phyloP scores from a whole-genome alignment of 768 basidiomycete species.

The Lactifluus volemus region DNA sequence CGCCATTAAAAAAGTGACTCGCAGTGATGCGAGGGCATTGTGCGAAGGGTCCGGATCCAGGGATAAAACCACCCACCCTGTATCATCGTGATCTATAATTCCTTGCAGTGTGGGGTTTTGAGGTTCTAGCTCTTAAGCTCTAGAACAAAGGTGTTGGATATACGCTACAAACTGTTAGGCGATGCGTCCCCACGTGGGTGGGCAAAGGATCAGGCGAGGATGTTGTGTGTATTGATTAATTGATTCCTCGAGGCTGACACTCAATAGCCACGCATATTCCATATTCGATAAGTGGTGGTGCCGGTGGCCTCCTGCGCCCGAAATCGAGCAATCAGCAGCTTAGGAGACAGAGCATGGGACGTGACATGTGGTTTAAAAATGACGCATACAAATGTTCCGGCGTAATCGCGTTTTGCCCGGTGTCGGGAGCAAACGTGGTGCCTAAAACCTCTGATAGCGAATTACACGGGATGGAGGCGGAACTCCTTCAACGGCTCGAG shows the following conservation, averaged over 20 bases:
- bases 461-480: not conserved
- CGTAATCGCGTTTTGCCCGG: not conserved
- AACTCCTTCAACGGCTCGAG: not conserved
- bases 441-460: not conserved
- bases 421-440: not conserved
- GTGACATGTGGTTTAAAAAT: not conserved
- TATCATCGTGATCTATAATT: not conserved
- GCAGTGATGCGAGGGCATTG: not conserved
- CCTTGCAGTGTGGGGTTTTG: not conserved
- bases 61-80: not conserved
- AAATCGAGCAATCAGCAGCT: conserved; percentile 5
- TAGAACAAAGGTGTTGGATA: not conserved
- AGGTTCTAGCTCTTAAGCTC: not conserved
- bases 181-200: not conserved
- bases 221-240: not conserved
- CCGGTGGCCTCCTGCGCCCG: not conserved
- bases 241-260: conserved; percentile 7
- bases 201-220: not conserved
- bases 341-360: not conserved
- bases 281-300: not conserved
- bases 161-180: not conserved
- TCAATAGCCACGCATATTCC: conserved; percentile 1
- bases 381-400: not conserved
- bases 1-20: conserved; percentile 13
- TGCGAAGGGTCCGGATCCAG: not conserved